These are phyloP conservation scores for Nepenthes alata DNA, from an alignment of 179 eudicot species.

Conservation along the genomic window DNA sequence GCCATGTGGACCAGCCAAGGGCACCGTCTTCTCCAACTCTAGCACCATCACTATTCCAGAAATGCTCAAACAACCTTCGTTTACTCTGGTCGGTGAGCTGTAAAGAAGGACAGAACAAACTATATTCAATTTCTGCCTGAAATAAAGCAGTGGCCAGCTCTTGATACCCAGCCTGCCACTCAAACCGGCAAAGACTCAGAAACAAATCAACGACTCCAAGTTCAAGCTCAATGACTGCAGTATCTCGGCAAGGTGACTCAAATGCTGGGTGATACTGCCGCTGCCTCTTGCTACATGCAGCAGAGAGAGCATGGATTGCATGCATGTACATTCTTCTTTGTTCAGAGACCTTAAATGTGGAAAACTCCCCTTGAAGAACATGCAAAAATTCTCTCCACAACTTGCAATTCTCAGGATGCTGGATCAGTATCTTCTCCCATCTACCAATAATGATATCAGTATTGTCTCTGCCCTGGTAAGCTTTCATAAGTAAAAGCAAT, in stretches of 20 bases:
- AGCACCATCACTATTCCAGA: slow-evolving; percentile 84
- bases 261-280: slow-evolving; percentile 55
- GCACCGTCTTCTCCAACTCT: slow-evolving; percentile 96
- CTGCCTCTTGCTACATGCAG: slow-evolving; percentile 78
- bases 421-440: slow-evolving; percentile 83
- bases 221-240: slow-evolving; percentile 45
- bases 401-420: slow-evolving; percentile 66
- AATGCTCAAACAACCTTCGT: slow-evolving; percentile 74
- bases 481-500: slow-evolving; percentile 55
- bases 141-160: slow-evolving; percentile 92
- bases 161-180: slow-evolving; percentile 95
- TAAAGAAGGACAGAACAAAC: slow-evolving; percentile 73
- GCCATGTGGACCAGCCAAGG: slow-evolving; percentile 92
- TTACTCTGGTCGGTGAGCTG: slow-evolving; percentile 81
- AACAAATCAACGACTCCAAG: slow-evolving; percentile 73
- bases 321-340: slow-evolving; percentile 67
- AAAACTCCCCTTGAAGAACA: slow-evolving; percentile 68
- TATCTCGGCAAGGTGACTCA: slow-evolving; percentile 26
- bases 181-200: slow-evolving; percentile 76
- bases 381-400: slow-evolving; percentile 80
- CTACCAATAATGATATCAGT: slow-evolving; percentile 53
- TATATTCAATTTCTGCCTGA: slow-evolving; percentile 88
- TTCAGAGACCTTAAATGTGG: slow-evolving; percentile 80
- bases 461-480: slow-evolving; percentile 69
- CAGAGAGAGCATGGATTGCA: slow-evolving; percentile 74